Conservation (phyloP, 192 early-diverging fungal species). For the Mortierella claussenii region DNA sequence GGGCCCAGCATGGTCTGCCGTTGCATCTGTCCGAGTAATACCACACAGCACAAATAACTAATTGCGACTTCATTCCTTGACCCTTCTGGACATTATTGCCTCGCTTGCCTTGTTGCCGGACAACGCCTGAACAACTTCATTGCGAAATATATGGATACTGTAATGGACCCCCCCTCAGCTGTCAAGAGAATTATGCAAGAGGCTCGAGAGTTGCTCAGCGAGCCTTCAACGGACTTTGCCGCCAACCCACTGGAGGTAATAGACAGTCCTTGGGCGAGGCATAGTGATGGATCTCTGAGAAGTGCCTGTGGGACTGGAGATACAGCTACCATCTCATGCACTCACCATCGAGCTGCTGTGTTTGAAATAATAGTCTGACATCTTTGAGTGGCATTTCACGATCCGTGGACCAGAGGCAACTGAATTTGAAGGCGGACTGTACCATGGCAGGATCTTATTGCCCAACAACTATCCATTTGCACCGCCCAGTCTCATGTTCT, state of each 20-base stretch:
- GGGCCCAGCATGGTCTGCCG: no score
- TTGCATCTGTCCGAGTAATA: no score
- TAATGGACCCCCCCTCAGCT: constrained; percentile 43
- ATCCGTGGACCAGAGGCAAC: constrained; percentile 88
- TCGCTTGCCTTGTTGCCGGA: no score
- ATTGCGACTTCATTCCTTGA: not conserved
- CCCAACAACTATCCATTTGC: constrained; percentile 98
- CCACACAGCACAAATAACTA: no score
- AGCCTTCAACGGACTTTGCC: constrained; percentile 76
- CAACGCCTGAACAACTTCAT: no score
- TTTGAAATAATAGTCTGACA: constrained; percentile 69
- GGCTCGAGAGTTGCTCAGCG: constrained; percentile 73
- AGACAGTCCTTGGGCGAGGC: not conserved
- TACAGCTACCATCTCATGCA: not conserved
- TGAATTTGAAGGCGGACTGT: constrained; percentile 85
- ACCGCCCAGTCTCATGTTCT: constrained; percentile 81
- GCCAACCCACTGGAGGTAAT: constrained; percentile 75
- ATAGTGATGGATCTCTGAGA: not conserved
- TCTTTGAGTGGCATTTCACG: constrained; percentile 99
- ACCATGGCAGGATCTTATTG: constrained; percentile 92
- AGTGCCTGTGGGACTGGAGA: no score
- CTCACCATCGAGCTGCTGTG: not conserved
- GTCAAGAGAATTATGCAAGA: constrained; percentile 89
- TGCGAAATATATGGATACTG: no score
- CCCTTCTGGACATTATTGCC: no score